Base-by-base conservation (phyloP, 2,329 filamentous ascomycete genomes). In the Penicillium sp. region DNA sequence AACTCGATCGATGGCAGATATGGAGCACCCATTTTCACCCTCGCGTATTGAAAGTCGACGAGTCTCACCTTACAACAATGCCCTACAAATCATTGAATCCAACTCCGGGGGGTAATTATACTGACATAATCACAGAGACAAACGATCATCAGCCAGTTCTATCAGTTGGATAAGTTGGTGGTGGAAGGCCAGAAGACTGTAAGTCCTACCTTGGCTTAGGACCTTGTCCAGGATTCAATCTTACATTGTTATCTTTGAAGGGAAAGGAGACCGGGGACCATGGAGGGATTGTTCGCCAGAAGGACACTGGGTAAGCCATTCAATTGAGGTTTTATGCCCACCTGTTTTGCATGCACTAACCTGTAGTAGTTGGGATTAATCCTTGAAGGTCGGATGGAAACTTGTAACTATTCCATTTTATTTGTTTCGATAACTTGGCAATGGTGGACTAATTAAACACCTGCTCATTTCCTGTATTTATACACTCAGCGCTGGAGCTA, bases 81-180 rank as follows among this genome's bases (percentile, higher is more conserved):
- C 38, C 29, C 11, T 41, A 43, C 21, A 21, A 23, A 2, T 5
- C 13, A 16, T 40, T 29, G 10, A 23, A 40, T 19, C 4, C 9
- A 33, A 8, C 1, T n/a, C 7, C 6, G 2, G 3, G 13, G 33
- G 33, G 19, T 55, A 16, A 21, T 33, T 60, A 52, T 33, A 53
- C 70, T 83, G 60, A 83, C 72, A 13, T 50, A 41, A n/a, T 31
- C 59, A 68, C 79, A 97, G 94, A 88, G 94, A 73, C 94, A 97
- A 88, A 95, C 93, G 11, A 84, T 94, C 50, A 86, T 99, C 70
- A 95, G 92, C 72, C 90, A 96, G 73, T 97, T 97, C 78, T 97
- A 91, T 79, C 90, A 97, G 77, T 76, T 95, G 61, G 92, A 97
- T 72, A 84, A 87, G 70, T 83, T 99, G 76, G 94, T 99, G 15